phyloP scores from a whole-genome alignment of 441 rosid species.

The Raphanus hybrid region DNA sequence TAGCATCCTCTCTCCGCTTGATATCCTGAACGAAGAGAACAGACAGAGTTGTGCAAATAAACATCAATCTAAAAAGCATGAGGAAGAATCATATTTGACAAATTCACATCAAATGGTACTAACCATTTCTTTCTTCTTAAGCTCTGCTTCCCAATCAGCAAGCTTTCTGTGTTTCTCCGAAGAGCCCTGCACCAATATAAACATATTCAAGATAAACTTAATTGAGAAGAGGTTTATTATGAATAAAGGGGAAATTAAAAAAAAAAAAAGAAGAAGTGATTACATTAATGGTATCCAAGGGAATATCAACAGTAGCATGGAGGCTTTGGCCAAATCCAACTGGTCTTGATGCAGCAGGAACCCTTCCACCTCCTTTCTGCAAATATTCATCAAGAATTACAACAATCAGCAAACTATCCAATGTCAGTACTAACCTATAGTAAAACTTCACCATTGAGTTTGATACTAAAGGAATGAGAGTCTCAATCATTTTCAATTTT shows the following conservation, averaged over 20 bases:
- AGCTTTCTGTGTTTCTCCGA: conserved; percentile 74
- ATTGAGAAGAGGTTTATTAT: neutral
- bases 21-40: conserved; percentile 59
- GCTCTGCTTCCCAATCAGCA: conserved; percentile 84
- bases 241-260: too few species aligned
- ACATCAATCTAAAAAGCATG: neutral
- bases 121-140: conserved; percentile 84
- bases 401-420: neutral
- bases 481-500: neutral
- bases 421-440: neutral
- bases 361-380: conserved; percentile 72
- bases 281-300: conserved; percentile 78
- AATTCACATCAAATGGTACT: too few species aligned
- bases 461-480: too few species aligned
- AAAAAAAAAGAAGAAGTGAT: conserved; percentile 1
- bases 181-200: conserved; percentile 55
- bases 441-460: neutral
- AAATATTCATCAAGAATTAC: neutral
- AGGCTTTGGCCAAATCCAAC: conserved; percentile 64
- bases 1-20: conserved; percentile 82
- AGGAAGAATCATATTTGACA: neutral
- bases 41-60: neutral
- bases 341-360: conserved; percentile 62
- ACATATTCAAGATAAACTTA: too few species aligned
- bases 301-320: conserved; percentile 87